Evolutionary conservation across 129 eudicot species (phyloP), one percentile per base, ranked within the genome.

Genomic region (Calendula officinalis): DNA sequence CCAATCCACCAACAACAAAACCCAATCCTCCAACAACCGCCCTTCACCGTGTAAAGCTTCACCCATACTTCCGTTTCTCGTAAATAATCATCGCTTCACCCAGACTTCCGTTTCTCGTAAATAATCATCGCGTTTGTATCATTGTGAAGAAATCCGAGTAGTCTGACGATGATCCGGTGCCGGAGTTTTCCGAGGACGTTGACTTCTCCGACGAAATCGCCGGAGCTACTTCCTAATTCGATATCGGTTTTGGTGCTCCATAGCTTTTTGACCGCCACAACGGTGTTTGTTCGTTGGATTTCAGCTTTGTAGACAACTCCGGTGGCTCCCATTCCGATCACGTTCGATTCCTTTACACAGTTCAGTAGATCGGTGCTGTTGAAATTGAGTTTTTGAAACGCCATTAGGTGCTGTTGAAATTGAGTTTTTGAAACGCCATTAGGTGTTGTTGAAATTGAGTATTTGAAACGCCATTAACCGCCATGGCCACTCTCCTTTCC

Each of bases 1-100:
- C 98, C 98, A 91, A 52, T 91, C 96, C 41, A 84, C 91, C 35
- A 87, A 64, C n/a, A n/a, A n/a, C n/a, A n/a, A n/a, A n/a, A n/a
- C n/a, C n/a, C n/a, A n/a, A n/a, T n/a, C n/a, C n/a, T n/a, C n/a
- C n/a, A n/a, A n/a, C 84, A 91, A 44, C 56, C 68, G 47, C 14
- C 80, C 88, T 48, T 74, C 79, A 1, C 91, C 94, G 44, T 91
- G 88, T 62, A 91, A 83, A 16, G 91, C 94, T 40, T 87, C 98
- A 7, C 96, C 98, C 0, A 91, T 82, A 67, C 87, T 91, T 22
- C 98, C 98, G 65, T 84, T 91, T 2, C 64, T 66, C 98, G 87
- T 87, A 58, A 73, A 91, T 81, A n/a, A n/a, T n/a, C n/a, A n/a
- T n/a, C n/a, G n/a, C n/a, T n/a, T n/a, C n/a, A n/a, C n/a, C n/a